Percentiles rank a stretch among this genome's conserved stretches.
Conservation (phyloP, 768 basidiomycete genomes). For the Russula lepida region DNA sequence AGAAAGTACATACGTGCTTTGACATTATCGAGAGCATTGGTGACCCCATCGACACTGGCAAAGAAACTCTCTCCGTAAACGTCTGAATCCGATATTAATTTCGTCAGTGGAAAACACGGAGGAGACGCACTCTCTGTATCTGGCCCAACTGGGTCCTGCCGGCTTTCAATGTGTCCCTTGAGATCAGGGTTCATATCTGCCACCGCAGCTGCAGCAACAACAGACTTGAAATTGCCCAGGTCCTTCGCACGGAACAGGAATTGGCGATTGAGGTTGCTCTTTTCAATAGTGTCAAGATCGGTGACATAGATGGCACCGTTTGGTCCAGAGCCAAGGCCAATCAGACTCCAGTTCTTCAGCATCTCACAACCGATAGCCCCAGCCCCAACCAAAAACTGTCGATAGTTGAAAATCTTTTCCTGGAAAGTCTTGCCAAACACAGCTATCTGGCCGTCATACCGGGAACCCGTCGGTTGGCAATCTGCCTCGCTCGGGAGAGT, state of each 20-base stretch:
- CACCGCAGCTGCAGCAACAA: conserved; percentile 86
- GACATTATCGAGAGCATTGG: conserved; percentile 96
- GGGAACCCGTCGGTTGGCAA: conserved; percentile 67
- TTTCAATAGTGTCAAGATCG: conserved; percentile 98
- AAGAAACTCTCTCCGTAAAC: conserved; percentile 89
- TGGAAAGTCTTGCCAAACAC: conserved; percentile 95
- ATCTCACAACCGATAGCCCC: conserved; percentile 99
- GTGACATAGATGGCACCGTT: conserved; percentile 85
- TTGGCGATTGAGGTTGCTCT: conserved; percentile 96
- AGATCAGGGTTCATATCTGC: conserved; percentile 94
- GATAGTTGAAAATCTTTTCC: conserved; percentile 77
- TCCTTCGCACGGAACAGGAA: conserved; percentile 97
- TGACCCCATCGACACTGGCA: conserved; percentile 80
- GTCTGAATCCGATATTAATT: conserved; percentile 39
- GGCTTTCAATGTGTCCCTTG: conserved; percentile 73
- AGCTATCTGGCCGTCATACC: conserved; percentile 93
- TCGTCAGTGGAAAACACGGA: background rate
- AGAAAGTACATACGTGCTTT: conserved; percentile 65
- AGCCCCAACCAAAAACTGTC: conserved; percentile 96
- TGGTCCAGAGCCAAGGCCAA: conserved; percentile 79
- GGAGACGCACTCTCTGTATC: conserved; percentile 76
- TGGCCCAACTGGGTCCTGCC: conserved; percentile 89
- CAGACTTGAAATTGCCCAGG: conserved; percentile 93
- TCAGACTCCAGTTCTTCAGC: conserved; percentile 99
- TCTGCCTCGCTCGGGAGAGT: conserved; percentile 72